Evolutionary conservation across 169 alveolate genomes (phyloP).

Genomic region (Eimeria necatrix): DNA sequence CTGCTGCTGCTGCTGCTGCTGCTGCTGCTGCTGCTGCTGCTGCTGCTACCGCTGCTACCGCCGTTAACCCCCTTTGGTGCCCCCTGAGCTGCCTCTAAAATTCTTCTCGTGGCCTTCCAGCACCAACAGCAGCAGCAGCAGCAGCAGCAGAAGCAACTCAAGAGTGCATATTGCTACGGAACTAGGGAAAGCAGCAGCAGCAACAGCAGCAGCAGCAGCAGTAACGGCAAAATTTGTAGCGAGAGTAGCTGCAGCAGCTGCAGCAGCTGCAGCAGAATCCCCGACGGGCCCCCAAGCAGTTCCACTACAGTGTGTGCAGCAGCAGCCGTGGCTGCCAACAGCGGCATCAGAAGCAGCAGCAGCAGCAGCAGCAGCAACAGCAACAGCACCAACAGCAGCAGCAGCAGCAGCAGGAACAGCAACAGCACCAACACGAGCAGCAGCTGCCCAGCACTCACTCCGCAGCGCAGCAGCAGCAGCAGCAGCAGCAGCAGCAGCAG

Average conservation of each 20-base stretch:
- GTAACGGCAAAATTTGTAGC: too few relatives aligned
- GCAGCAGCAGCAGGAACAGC: too few relatives aligned
- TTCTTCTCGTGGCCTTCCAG: background rate
- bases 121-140: constrained; percentile 23
- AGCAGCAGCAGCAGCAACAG: background rate
- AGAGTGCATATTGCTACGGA: background rate
- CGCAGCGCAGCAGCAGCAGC: constrained; percentile 20
- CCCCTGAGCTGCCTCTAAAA: background rate
- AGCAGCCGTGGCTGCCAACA: too few relatives aligned
- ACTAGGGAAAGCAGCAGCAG: background rate
- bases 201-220: background rate
- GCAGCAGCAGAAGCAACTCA: background rate
- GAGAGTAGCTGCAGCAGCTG: too few relatives aligned
- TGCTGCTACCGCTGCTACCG: background rate
- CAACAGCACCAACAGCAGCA: too few relatives aligned
- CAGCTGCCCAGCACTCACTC: too few relatives aligned
- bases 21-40: background rate
- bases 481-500: constrained; percentile 8
- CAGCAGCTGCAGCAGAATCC: background rate
- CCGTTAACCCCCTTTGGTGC: background rate
- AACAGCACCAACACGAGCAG: too few relatives aligned
- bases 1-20: constrained; percentile 63
- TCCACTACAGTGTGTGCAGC: too few relatives aligned
- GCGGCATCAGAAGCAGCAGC: background rate
- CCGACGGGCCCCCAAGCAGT: too few relatives aligned